phyloP scores from a whole-genome alignment of 2,329 filamentous ascomycete genomes.

The Fusarium poae region DNA sequence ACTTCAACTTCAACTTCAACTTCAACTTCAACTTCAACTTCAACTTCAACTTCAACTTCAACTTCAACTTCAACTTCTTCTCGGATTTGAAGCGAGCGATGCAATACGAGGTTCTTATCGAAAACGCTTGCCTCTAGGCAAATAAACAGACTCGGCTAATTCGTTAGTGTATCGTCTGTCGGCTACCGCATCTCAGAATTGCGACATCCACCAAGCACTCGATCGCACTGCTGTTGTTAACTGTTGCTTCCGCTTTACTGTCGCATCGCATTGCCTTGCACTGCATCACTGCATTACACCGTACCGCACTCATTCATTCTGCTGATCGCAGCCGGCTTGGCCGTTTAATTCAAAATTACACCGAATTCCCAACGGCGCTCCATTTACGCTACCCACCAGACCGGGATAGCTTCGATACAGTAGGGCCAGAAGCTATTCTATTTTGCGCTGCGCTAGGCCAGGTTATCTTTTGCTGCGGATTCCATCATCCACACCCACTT shows the following conservation, averaged over 20 bases:
- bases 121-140: not conserved
- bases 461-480: constrained; percentile 27
- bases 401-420: constrained; percentile 21
- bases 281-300: constrained; percentile 16
- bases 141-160: constrained; percentile 21
- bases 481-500: constrained; percentile 26
- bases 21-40: too few relatives aligned
- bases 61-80: constrained; percentile 14
- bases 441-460: constrained; percentile 24
- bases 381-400: constrained; percentile 30
- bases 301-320: constrained; percentile 1
- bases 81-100: constrained; percentile 1
- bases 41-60: too few relatives aligned
- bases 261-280: constrained; percentile 22
- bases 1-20: too few relatives aligned
- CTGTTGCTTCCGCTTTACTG: constrained; percentile 29
- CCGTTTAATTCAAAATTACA: constrained; percentile 19
- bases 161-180: constrained; percentile 13
- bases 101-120: constrained; percentile 12
- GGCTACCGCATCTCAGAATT: constrained; percentile 26
- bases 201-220: constrained; percentile 10
- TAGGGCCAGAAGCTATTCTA: constrained; percentile 28
- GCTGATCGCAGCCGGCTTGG: not conserved
- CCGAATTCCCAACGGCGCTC: constrained; percentile 19
- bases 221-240: constrained; percentile 28